Conservation (phyloP, 83 land plant species). For the Larix sibirica region DNA sequence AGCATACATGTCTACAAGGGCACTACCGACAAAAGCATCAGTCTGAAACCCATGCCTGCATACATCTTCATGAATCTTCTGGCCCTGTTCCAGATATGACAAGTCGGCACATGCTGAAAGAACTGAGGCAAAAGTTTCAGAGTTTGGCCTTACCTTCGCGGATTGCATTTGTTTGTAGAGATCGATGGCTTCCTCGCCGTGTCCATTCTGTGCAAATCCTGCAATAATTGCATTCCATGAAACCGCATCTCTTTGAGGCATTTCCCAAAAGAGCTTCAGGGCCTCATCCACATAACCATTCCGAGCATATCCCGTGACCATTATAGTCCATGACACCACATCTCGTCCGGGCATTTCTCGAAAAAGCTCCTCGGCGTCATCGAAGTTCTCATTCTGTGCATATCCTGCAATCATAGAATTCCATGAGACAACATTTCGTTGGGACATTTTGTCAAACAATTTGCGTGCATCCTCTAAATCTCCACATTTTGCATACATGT, state of each 20-base stretch:
- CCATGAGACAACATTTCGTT: constrained; percentile 39
- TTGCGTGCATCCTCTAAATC: constrained; percentile 23
- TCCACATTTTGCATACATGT: constrained; percentile 31
- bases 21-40: constrained; percentile 3
- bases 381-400: constrained; percentile 24
- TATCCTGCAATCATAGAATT: constrained; percentile 33
- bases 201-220: constrained; percentile 31
- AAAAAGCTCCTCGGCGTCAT: constrained; percentile 28
- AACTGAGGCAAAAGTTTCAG: background rate
- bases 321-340: constrained; percentile 22
- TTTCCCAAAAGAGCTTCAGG: constrained; percentile 18
- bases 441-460: constrained; percentile 38
- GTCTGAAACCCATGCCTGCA: background rate
- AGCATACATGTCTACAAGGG: constrained; percentile 8
- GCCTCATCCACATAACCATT: constrained; percentile 28
- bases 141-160: background rate
- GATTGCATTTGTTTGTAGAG: constrained; percentile 9
- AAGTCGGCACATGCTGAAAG: background rate
- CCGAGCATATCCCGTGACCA: constrained; percentile 30
- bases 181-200: constrained; percentile 23
- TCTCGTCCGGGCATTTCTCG: constrained; percentile 23
- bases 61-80: background rate
- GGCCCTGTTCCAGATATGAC: background rate
- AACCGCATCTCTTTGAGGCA: constrained; percentile 22
- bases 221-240: constrained; percentile 52